These are phyloP conservation scores for Leishmania braziliensis DNA, from an alignment of 208 protist genomes.

Conservation along the genomic window DNA sequence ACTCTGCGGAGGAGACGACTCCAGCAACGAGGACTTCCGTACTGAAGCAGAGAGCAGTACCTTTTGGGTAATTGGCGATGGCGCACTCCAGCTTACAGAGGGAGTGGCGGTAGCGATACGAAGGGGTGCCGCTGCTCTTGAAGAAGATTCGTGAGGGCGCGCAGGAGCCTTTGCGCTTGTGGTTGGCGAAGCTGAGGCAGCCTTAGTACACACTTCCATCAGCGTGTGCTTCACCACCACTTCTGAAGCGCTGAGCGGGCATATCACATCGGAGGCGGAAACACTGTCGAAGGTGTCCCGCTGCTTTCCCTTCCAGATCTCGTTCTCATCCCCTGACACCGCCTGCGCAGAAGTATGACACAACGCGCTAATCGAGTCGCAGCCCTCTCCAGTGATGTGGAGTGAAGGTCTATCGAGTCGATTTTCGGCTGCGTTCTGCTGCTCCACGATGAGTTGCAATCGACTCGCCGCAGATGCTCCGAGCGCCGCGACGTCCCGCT, in stretches of 20 bases:
- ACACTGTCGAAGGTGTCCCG: neutral
- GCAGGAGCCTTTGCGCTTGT: neutral
- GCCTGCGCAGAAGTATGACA: neutral
- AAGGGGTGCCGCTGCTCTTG: neutral
- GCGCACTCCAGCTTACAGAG: neutral
- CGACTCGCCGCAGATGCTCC: neutral
- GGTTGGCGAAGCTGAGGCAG: neutral
- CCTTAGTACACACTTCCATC: neutral
- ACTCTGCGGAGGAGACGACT: neutral
- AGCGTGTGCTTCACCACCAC: neutral
- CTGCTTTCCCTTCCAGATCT: neutral
- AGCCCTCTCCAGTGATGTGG: neutral
- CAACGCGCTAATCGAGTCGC: neutral
- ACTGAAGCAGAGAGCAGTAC: neutral
- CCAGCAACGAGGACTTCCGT: neutral
- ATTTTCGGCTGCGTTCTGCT: neutral
- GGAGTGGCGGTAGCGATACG: neutral
- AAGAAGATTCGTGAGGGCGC: neutral
- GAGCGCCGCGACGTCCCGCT: neutral
- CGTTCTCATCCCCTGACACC: neutral
- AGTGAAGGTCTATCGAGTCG: neutral
- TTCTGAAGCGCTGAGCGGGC: neutral
- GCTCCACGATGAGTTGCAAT: slow-evolving; percentile 1
- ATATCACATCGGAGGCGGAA: neutral
- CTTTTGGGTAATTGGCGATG: neutral